Conservation (phyloP, 2,329 filamentous ascomycete genomes). For the Beauveria scarabaeidicola region DNA sequence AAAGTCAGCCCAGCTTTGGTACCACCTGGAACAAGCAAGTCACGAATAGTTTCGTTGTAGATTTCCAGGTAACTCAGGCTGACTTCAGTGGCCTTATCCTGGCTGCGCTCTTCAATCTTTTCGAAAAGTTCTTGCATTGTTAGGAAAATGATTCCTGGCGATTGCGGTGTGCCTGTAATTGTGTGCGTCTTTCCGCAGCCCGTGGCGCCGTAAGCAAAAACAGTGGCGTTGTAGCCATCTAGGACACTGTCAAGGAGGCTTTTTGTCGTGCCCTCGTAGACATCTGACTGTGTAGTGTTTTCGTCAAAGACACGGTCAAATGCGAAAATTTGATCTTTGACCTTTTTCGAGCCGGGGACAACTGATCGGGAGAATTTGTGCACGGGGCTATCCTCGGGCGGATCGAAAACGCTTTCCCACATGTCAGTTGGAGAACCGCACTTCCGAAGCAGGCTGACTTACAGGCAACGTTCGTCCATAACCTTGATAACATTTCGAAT, state of each 20-base stretch:
- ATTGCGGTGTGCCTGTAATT: constrained; percentile 83
- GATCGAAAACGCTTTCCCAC: constrained; percentile 75
- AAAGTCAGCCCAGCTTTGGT: constrained; percentile 82
- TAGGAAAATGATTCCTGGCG: constrained; percentile 95
- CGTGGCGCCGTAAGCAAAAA: constrained; percentile 96
- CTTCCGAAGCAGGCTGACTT: constrained; percentile 30
- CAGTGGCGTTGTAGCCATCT: constrained; percentile 96
- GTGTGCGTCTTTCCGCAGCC: constrained; percentile 98
- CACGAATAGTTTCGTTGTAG: constrained; percentile 97
- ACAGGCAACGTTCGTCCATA: constrained; percentile 93
- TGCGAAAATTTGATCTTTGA: constrained; percentile 95
- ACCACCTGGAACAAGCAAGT: constrained; percentile 77
- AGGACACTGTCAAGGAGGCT: constrained; percentile 87
- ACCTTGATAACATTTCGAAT: constrained; percentile 91
- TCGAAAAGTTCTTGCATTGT: constrained; percentile 99
- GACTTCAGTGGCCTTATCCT: constrained; percentile 83
- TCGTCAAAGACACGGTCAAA: constrained; percentile 98
- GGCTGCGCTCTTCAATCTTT: constrained; percentile 76
- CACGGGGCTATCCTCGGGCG: constrained; percentile 87
- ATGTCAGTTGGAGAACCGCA: neutral
- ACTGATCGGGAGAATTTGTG: constrained; percentile 79
- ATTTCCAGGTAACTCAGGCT: constrained; percentile 95
- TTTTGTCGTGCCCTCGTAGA: constrained; percentile 90
- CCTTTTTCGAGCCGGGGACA: constrained; percentile 75
- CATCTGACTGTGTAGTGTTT: constrained; percentile 81